phyloP scores from a whole-genome alignment of 2,329 filamentous ascomycete species.

The Hymenoscyphus infarciens region DNA sequence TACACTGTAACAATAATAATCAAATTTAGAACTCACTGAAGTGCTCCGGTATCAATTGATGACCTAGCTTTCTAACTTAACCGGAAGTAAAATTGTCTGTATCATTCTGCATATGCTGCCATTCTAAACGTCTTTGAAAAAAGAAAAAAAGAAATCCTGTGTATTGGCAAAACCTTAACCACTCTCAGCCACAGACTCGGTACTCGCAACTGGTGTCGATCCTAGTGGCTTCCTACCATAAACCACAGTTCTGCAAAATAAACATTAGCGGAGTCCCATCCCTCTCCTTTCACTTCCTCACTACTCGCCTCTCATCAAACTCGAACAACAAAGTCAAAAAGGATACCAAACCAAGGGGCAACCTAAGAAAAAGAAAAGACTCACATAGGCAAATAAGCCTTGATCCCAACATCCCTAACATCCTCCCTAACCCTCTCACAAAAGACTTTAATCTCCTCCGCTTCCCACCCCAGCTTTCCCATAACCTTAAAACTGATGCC shows the following conservation, averaged over 20 bases:
- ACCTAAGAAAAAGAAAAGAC: neutral
- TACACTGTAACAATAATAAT: too few species aligned
- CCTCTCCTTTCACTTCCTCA: neutral
- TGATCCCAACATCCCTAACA: conserved; percentile 33
- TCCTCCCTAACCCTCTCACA: conserved; percentile 35
- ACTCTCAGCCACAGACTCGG: neutral
- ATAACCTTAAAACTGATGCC: conserved; percentile 30
- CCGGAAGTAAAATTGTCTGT: too few species aligned
- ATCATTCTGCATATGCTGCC: too few species aligned
- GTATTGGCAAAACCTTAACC: neutral
- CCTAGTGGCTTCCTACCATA: neutral
- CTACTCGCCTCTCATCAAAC: neutral
- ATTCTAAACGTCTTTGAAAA: too few species aligned
- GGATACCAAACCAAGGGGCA: neutral
- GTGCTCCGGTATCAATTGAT: too few species aligned
- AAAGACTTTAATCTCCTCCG: conserved; percentile 34
- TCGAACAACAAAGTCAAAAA: neutral
- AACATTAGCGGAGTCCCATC: neutral
- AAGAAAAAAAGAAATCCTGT: too few species aligned
- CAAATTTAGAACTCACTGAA: too few species aligned
- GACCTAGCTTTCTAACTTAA: too few species aligned
- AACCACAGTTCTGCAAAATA: neutral
- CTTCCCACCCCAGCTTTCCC: conserved; percentile 27
- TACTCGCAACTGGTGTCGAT: neutral
- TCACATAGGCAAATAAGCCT: conserved; percentile 28